Conservation (phyloP, 225 moss, liverwort and hornwort genomes). For the Neckera pumila region DNA sequence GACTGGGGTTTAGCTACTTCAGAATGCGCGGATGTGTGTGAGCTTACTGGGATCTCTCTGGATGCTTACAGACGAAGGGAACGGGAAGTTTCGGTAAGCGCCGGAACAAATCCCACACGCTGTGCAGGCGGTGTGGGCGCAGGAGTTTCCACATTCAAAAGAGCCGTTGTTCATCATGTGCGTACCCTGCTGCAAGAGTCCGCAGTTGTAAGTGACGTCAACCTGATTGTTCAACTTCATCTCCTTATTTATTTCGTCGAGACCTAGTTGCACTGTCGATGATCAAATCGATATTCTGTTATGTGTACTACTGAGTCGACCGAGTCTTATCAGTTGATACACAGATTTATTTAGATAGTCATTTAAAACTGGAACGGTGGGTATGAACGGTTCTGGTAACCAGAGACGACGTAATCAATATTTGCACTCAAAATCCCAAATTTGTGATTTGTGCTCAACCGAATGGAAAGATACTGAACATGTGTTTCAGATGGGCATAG, state of each 20-base stretch:
- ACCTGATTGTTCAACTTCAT: background rate
- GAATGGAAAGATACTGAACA: background rate
- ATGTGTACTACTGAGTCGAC: background rate
- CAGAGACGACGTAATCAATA: background rate
- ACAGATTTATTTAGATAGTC: background rate
- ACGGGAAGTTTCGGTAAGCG: slow-evolving; percentile 95
- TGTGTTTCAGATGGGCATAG: background rate
- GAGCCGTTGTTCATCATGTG: slow-evolving; percentile 85
- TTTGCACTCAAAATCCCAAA: background rate
- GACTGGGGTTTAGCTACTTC: background rate
- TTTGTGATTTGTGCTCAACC: background rate
- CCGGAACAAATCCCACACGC: slow-evolving; percentile 85
- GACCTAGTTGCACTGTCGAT: background rate
- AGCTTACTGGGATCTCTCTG: background rate
- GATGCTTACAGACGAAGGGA: slow-evolving; percentile 39
- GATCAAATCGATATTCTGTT: background rate
- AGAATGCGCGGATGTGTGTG: background rate
- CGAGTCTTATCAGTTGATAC: background rate
- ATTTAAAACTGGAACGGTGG: background rate
- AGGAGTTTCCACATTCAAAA: slow-evolving; percentile 85
- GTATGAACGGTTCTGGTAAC: background rate
- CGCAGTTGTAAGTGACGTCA: slow-evolving; percentile 26
- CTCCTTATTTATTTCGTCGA: too few relatives aligned
- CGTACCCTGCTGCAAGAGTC: slow-evolving; percentile 75
- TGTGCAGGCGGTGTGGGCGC: slow-evolving; percentile 80